phyloP scores from a whole-genome alignment of 2,329 filamentous ascomycete genomes.

The Colletotrichum theobromicola region DNA sequence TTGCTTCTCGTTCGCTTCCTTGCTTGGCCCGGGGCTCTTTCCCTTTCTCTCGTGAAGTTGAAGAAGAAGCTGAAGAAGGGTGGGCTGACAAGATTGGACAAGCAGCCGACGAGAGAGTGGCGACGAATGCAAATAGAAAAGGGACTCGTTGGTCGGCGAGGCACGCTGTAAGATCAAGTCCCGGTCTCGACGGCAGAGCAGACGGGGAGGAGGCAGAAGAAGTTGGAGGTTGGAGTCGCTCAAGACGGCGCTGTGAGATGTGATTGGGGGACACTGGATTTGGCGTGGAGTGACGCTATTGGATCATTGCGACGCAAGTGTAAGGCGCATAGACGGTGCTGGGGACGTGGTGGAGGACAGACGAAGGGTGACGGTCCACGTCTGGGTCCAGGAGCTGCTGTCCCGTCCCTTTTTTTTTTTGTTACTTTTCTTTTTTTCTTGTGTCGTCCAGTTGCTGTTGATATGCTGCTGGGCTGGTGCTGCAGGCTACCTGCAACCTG shows the following conservation, averaged over 20 bases:
- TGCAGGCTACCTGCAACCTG: not conserved
- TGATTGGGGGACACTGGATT: constrained; percentile 22
- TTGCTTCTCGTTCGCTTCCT: not conserved
- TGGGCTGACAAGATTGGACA: not conserved
- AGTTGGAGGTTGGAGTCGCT: constrained; percentile 20
- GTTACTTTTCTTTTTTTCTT: not conserved
- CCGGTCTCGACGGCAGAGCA: not conserved
- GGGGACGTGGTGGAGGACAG: constrained; percentile 8
- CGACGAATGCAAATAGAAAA: not conserved
- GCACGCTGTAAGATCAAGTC: not conserved
- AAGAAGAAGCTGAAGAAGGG: not conserved
- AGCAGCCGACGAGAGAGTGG: not conserved
- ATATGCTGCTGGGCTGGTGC: not conserved
- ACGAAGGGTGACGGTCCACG: not conserved
- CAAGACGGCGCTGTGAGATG: constrained; percentile 4
- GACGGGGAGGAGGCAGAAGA: not conserved
- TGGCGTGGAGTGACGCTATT: constrained; percentile 38
- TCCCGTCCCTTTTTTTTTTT: not conserved
- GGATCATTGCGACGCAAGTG: constrained; percentile 25
- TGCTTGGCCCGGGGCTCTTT: not conserved
- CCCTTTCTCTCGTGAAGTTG: not conserved
- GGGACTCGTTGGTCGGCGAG: not conserved
- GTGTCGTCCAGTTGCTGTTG: not conserved
- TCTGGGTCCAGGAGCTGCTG: not conserved
- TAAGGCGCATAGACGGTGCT: constrained; percentile 17